Percentiles rank a stretch among this genome's conserved stretches.
Conservation (phyloP, 192 early-diverging fungal species). For the Powellomyces hirtus region DNA sequence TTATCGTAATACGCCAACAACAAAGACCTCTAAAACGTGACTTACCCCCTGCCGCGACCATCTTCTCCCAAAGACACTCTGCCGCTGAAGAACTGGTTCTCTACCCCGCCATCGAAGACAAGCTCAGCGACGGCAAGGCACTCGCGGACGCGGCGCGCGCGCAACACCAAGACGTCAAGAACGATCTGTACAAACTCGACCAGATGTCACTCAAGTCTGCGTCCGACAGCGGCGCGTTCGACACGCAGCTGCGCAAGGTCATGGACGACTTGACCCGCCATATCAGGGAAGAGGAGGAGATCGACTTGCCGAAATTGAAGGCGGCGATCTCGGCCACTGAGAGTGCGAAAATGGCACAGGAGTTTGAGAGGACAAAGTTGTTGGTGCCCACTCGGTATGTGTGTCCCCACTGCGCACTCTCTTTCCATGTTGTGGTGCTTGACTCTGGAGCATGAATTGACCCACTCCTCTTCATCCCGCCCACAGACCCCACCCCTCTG, state of each 20-base stretch:
- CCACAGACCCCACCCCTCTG: conserved; percentile 18
- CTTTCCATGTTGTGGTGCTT: background rate
- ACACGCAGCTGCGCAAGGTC: background rate
- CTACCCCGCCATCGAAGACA: conserved; percentile 40
- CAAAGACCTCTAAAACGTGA: no score
- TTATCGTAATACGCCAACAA: no score
- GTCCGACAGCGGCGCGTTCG: no score
- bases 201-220: conserved; percentile 2
- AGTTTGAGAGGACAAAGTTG: conserved; percentile 18
- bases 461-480: no score
- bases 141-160: conserved; percentile 34
- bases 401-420: no score
- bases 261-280: conserved; percentile 35
- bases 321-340: background rate
- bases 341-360: background rate
- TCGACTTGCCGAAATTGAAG: conserved; percentile 26
- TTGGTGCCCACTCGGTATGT: conserved; percentile 22
- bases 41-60: no score
- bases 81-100: conserved; percentile 40
- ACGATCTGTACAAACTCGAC: conserved; percentile 38
- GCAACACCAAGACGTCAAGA: conserved; percentile 41
- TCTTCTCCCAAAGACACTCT: no score
- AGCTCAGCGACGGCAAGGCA: conserved; percentile 28
- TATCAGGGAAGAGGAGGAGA: conserved; percentile 42
- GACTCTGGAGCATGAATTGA: no score